A percentile compares a stretch with the other conserved stretches of the same genome.
phyloP scores from a whole-genome alignment of 306 rosid species.

The Macrotyloma uniflorum region DNA sequence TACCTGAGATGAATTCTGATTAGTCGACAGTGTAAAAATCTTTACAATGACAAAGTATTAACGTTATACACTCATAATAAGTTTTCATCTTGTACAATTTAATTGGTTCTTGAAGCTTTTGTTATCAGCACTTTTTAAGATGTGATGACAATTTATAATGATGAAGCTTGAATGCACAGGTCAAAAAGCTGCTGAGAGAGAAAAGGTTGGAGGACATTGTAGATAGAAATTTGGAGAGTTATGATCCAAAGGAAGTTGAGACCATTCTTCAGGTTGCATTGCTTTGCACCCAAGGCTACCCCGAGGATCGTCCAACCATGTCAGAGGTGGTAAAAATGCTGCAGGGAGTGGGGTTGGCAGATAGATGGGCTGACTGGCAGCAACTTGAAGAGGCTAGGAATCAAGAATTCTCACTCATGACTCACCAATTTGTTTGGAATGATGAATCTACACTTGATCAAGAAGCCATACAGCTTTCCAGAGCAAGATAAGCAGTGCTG shows the following conservation, averaged over 20 bases:
- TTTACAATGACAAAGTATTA: not conserved
- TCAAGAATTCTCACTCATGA: constrained; percentile 51
- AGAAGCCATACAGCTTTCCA: constrained; percentile 86
- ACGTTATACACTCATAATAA: not conserved
- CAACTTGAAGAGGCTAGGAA: constrained; percentile 65
- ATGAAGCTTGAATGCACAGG: constrained; percentile 45
- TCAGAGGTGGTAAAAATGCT: constrained; percentile 68
- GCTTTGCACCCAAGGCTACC: constrained; percentile 75
- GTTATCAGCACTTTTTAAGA: not conserved
- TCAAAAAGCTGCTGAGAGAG: constrained; percentile 72
- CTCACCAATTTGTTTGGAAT: constrained; percentile 79
- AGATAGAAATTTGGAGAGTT: constrained; percentile 67
- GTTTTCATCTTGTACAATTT: not conserved
- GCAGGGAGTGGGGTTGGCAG: constrained; percentile 68
- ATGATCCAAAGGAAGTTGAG: constrained; percentile 67
- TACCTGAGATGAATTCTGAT: not conserved
- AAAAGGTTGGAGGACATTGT: constrained; percentile 79
- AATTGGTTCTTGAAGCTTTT: not conserved
- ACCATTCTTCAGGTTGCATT: constrained; percentile 73
- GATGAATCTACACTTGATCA: constrained; percentile 81
- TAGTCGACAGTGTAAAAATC: not conserved
- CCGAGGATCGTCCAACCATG: constrained; percentile 83
- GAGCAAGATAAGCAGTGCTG: constrained; percentile 57
- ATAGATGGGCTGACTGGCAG: constrained; percentile 88
- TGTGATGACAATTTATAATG: constrained; percentile 10